Base-by-base conservation (phyloP, 1,284 basidiomycete genomes). In the Ceratobasidium sp. region DNA sequence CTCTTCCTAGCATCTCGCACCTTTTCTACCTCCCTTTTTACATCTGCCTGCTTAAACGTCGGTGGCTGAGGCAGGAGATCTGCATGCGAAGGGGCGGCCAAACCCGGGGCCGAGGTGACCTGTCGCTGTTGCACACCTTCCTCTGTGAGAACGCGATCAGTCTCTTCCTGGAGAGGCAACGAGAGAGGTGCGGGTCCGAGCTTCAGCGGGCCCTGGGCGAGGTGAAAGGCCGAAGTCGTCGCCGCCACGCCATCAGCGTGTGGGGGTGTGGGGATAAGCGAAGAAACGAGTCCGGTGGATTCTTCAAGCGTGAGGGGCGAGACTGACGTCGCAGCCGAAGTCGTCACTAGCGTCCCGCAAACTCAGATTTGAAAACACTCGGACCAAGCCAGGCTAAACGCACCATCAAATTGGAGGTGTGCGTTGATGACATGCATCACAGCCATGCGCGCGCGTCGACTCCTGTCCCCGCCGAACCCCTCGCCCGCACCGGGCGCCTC, bases 351-450 rank as follows among this genome's bases (percentile, higher is more conserved):
- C 44, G 79, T 53, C 72, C 48, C 51, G 30, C 14, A 30, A 74
- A 61, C 71, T 53, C 73, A 46, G 61, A 73, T 78, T 79, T 80
- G 80, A 76, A 74, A 76, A 72, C 59, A 1, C 14, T 46, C 69
- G 25, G 72, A 59, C 64, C 60, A 74, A 36, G 21, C 30, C 1
- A 3, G 42, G 48, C 40, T 18, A 67, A 30, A 79, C 80, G 82
- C 81, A 95, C 95, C 92, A 78, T 97, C 92, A 76, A 99, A 92
- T 56, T 90, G 88, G 58, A 98, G 85, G 77, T 95, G 90, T 79
- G 95, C 95, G 80, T 98, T 97, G 66, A 99, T 91, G 56, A 99
- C 94, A 60, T 91, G 87, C 86, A 98, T 91, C 73, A 98, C 91
- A 9, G 94, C 89, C 70, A 92, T 86, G 77, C 92, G 82, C 40